Evolutionary conservation across 78 protist genomes (phyloP), one percentile per base, ranked within the genome.

Genomic region (Dictyostelium capitatum): DNA sequence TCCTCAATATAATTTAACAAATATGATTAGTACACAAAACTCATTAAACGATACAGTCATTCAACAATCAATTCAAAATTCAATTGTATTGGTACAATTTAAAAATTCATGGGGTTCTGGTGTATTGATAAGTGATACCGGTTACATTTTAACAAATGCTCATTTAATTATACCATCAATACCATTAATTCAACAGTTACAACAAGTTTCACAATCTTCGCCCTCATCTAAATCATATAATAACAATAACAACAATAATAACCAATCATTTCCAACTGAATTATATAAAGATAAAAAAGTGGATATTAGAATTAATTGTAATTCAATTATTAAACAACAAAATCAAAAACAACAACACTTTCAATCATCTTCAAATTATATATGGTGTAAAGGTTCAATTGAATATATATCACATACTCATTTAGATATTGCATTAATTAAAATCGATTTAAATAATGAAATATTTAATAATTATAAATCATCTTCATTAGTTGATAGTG

Each of bases 391-490:
- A n/a, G 93, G 84, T 4, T n/a, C 74, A 1, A 87, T 87, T 25
- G 93, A 87, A 65, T 87, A 87, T 65, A 74, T 87, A 15, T 87
- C 93, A 78, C 93, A 87, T 57, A 87, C 93, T n/a, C 93, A 87
- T 54, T 70, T 87, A 25, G 93, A 87, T 37, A 87, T 87, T 25
- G 93, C 93, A 32, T 32, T 87, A 57, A 67, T 87, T 12, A 74
- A 77, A 50, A 77, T 87, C 41, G 37, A 28, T 28, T 10, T 41
- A 37, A 23, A 83, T 30, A 50, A 75, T 14, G 43, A 37, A 37
- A 37, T 53, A 11, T 17, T 20, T 62, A 62, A 37, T 37, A 37
- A 37, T 37, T 37, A 37, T 37, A 25, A 25, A 62, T 62, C 37
- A 62, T 23, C 28, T 25, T 62, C 14, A 11, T 37, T 37, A 37